phyloP scores from a whole-genome alignment of 345 rosid genomes.

The Mercurialis annua region DNA sequence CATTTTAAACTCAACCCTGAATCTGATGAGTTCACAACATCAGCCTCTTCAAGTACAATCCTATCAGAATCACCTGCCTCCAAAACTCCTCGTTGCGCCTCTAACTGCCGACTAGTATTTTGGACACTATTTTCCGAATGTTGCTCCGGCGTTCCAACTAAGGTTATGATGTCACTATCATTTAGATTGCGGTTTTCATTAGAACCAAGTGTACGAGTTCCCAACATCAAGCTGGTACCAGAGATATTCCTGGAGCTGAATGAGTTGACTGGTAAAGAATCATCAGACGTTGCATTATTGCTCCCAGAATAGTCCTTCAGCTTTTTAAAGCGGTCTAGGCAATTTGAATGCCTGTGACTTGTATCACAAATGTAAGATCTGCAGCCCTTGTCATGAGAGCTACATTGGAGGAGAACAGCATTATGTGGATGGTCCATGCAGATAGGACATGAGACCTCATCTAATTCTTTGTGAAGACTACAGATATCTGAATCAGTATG shows the following conservation, averaged over 20 bases:
- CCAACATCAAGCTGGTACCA: constrained; percentile 36
- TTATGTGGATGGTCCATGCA: constrained; percentile 99
- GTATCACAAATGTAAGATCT: constrained; percentile 88
- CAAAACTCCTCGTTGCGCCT: constrained; percentile 29
- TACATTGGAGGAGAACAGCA: constrained; percentile 86
- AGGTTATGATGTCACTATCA: constrained; percentile 20
- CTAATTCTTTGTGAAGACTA: constrained; percentile 76
- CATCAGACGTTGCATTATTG: constrained; percentile 33
- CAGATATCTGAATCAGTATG: constrained; percentile 63
- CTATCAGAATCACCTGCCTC: constrained; percentile 39
- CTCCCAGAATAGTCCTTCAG: constrained; percentile 41
- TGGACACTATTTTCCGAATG: constrained; percentile 21
- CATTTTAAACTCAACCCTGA: constrained; percentile 51
- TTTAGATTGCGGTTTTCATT: constrained; percentile 27
- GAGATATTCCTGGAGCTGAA: constrained; percentile 28
- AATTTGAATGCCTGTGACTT: constrained; percentile 88
- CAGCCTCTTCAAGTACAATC: constrained; percentile 28
- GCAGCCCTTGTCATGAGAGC: constrained; percentile 91
- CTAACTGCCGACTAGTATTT: constrained; percentile 31
- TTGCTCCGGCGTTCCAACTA: constrained; percentile 25
- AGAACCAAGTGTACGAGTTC: constrained; percentile 30
- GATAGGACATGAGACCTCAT: constrained; percentile 88
- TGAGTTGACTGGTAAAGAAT: constrained; percentile 32
- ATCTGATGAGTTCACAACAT: constrained; percentile 34
- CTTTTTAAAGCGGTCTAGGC: constrained; percentile 83